Evolutionary conservation across 2,329 filamentous ascomycete genomes (phyloP).

Genomic region (Epichloe bromicola): DNA sequence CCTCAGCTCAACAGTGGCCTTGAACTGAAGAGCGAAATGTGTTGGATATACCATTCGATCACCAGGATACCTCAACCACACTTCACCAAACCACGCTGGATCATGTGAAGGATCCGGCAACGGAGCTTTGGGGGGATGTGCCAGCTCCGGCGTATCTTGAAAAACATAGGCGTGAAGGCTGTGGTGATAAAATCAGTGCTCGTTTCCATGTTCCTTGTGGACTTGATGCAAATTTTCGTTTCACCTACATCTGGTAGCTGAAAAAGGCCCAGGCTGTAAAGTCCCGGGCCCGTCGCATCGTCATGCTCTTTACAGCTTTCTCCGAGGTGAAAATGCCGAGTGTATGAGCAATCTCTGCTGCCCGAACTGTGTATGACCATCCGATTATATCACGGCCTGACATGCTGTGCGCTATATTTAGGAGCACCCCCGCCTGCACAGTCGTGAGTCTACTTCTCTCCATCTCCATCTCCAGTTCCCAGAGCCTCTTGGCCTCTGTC

Average conservation of each 20-base stretch:
- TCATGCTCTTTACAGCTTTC: conserved; percentile 6
- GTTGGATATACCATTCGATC: conserved; percentile 10
- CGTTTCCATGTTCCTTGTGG: no score
- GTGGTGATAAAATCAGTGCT: no score
- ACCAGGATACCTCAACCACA: conserved; percentile 23
- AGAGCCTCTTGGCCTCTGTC: conserved; percentile 25
- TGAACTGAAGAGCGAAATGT: conserved; percentile 18
- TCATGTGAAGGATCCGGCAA: conserved; percentile 17
- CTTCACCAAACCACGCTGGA: conserved; percentile 21
- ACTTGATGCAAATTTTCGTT: background rate
- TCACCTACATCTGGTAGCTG: conserved; percentile 19
- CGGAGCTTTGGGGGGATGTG: conserved; percentile 15
- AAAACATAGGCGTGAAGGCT: conserved; percentile 16
- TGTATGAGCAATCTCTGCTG: conserved; percentile 18
- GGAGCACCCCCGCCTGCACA: conserved; percentile 22
- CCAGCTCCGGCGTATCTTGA: conserved; percentile 15
- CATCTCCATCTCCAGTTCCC: conserved; percentile 19
- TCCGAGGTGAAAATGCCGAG: conserved; percentile 18
- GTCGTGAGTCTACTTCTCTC: conserved; percentile 16
- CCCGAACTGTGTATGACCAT: conserved; percentile 18
- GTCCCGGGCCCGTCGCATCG: conserved; percentile 8
- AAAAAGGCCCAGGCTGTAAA: conserved; percentile 24
- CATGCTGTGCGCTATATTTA: conserved; percentile 19
- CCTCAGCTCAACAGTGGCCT: conserved; percentile 14
- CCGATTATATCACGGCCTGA: conserved; percentile 26